A percentile compares a stretch with the other conserved stretches of the same genome.
phyloP scores from a whole-genome alignment of 2,329 filamentous ascomycete genomes.

The Phoma sp. region DNA sequence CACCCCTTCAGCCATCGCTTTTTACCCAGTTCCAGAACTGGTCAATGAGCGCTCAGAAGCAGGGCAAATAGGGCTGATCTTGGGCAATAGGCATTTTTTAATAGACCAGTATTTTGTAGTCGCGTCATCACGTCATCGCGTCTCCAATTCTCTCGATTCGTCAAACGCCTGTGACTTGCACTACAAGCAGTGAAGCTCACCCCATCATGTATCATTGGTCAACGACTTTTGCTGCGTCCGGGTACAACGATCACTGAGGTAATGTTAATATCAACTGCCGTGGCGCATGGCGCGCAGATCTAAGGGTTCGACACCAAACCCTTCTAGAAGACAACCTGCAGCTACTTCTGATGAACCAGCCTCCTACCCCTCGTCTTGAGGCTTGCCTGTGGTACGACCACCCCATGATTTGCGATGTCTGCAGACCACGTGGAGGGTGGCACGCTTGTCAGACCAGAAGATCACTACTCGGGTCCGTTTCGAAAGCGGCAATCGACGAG shows the following conservation, averaged over 20 bases:
- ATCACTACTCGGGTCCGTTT: slow-evolving; percentile 5
- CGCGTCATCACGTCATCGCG: neutral
- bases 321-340: slow-evolving; percentile 6
- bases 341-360: neutral
- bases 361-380: neutral
- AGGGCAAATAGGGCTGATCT: slow-evolving; percentile 26
- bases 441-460: slow-evolving; percentile 5
- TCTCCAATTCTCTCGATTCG: neutral
- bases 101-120: neutral
- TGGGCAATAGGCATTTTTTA: neutral
- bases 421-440: slow-evolving; percentile 10
- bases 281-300: slow-evolving; percentile 22
- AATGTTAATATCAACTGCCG: slow-evolving; percentile 3
- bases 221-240: neutral
- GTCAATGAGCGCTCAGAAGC: slow-evolving; percentile 40
- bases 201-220: neutral
- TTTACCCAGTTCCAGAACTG: slow-evolving; percentile 58
- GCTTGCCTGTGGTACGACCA: neutral
- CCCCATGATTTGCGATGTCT: neutral
- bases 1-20: slow-evolving; percentile 50
- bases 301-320: neutral
- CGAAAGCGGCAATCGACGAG: slow-evolving; percentile 6
- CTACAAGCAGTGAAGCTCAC: neutral
- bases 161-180: neutral
- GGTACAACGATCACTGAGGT: neutral